phyloP scores from a whole-genome alignment of 495 filamentous ascomycete genomes.

The Penicillium roqueforti region DNA sequence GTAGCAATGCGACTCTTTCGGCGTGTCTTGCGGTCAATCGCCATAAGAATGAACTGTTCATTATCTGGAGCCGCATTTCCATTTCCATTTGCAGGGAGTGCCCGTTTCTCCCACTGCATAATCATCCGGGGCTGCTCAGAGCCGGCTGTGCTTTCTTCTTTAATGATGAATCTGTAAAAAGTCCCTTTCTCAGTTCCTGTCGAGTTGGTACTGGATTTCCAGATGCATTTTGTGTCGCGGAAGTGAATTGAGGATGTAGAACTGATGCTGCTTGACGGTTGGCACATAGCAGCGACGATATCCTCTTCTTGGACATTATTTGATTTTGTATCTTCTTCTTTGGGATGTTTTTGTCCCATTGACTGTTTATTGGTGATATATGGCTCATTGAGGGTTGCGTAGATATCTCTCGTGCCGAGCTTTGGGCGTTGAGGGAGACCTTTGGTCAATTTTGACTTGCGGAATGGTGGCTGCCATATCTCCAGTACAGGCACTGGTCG shows the following conservation, averaged over 20 bases:
- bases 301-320: constrained; percentile 11
- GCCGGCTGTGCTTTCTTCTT: constrained; percentile 2
- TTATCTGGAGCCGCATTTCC: not conserved
- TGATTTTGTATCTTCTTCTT: constrained; percentile 9
- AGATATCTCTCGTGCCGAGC: constrained; percentile 30
- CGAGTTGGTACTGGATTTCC: constrained; percentile 12
- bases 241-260: constrained; percentile 16
- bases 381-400: constrained; percentile 30
- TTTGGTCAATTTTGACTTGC: constrained; percentile 25
- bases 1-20: constrained; percentile 27
- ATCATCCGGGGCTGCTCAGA: constrained; percentile 15
- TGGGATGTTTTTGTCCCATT: not conserved
- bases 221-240: constrained; percentile 17
- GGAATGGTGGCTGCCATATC: constrained; percentile 33
- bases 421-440: constrained; percentile 24
- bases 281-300: constrained; percentile 22
- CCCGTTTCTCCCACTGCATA: constrained; percentile 26
- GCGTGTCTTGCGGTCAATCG: constrained; percentile 23
- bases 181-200: constrained; percentile 7
- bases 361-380: constrained; percentile 10
- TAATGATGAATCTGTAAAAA: constrained; percentile 22
- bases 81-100: not conserved
- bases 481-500: constrained; percentile 36
- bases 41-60: constrained; percentile 22
- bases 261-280: not conserved